Evolutionary conservation across 2,329 filamentous ascomycete species (phyloP).

Genomic region (Colletotrichum salicis): DNA sequence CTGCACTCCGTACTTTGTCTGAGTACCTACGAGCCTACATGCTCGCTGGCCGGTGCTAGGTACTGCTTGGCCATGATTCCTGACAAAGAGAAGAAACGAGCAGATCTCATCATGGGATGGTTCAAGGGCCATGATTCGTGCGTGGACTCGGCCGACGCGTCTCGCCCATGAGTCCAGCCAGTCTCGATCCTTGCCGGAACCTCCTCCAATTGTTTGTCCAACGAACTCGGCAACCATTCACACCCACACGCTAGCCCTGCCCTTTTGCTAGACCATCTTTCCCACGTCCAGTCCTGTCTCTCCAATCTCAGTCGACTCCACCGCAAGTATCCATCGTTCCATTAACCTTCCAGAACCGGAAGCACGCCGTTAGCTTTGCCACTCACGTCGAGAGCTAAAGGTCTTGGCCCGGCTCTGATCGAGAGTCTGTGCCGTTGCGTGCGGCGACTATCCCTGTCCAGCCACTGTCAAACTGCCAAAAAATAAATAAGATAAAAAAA

Average conservation of each 20-base stretch:
- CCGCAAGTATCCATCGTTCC: constrained; percentile 34
- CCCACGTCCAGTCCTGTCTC: constrained; percentile 25
- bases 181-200: constrained; percentile 6
- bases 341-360: constrained; percentile 43
- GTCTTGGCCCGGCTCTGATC: constrained; percentile 25
- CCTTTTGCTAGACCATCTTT: constrained; percentile 20
- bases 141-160: constrained; percentile 10
- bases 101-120: not conserved
- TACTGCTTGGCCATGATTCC: not conserved
- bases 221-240: not conserved
- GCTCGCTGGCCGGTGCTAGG: not conserved
- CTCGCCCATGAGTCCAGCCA: not conserved
- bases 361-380: constrained; percentile 38
- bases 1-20: not conserved
- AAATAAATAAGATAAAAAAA: not conserved
- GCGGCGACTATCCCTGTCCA: constrained; percentile 17
- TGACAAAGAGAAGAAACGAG: not conserved
- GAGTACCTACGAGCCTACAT: not conserved
- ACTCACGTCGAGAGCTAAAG: constrained; percentile 24
- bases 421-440: constrained; percentile 18
- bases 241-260: constrained; percentile 1
- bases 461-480: constrained; percentile 8
- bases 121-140: constrained; percentile 27
- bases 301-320: constrained; percentile 29
- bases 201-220: constrained; percentile 1